These are phyloP conservation scores for Geotrichum phurueaensis DNA, from an alignment of 1,139 yeast species.

Conservation along the genomic window DNA sequence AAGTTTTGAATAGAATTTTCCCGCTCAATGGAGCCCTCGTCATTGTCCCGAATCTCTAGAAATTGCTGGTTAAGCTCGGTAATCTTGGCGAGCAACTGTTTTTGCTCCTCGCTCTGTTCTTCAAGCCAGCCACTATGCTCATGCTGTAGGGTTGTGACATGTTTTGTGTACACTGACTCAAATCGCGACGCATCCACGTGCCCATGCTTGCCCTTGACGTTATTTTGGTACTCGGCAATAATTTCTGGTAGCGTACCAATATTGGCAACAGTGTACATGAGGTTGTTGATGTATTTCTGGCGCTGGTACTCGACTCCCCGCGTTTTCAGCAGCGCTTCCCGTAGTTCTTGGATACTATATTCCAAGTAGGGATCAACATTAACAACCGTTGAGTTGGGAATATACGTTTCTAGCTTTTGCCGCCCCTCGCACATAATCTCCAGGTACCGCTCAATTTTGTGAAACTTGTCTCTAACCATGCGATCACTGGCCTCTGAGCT, in stretches of 20 bases:
- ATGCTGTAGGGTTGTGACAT: slow-evolving; percentile 35
- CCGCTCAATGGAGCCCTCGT: slow-evolving; percentile 37
- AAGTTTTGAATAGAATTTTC: slow-evolving; percentile 49
- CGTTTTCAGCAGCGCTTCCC: slow-evolving; percentile 37
- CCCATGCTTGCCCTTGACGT: slow-evolving; percentile 17
- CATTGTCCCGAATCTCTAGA: slow-evolving; percentile 28
- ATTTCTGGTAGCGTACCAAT: slow-evolving; percentile 29
- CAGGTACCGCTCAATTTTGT: slow-evolving; percentile 42
- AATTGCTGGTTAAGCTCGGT: slow-evolving; percentile 42
- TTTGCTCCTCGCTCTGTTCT: slow-evolving; percentile 41
- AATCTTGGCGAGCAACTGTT: slow-evolving; percentile 42
- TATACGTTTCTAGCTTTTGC: slow-evolving; percentile 39
- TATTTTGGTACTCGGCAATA: slow-evolving; percentile 22
- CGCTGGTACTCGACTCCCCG: slow-evolving; percentile 28
- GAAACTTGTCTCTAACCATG: slow-evolving; percentile 42
- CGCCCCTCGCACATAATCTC: slow-evolving; percentile 43
- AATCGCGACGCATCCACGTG: slow-evolving; percentile 30
- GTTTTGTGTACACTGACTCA: slow-evolving; percentile 30
- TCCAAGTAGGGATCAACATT: slow-evolving; percentile 42
- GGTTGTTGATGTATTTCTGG: slow-evolving; percentile 26
- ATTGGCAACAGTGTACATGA: slow-evolving; percentile 30
- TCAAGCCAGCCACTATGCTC: slow-evolving; percentile 41
- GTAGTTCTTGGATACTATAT: slow-evolving; percentile 39
- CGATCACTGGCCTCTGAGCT: slow-evolving; percentile 63
- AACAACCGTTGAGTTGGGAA: slow-evolving; percentile 48